phyloP scores from a whole-genome alignment of 805 yeast species.

The Lipomyces orientalis region DNA sequence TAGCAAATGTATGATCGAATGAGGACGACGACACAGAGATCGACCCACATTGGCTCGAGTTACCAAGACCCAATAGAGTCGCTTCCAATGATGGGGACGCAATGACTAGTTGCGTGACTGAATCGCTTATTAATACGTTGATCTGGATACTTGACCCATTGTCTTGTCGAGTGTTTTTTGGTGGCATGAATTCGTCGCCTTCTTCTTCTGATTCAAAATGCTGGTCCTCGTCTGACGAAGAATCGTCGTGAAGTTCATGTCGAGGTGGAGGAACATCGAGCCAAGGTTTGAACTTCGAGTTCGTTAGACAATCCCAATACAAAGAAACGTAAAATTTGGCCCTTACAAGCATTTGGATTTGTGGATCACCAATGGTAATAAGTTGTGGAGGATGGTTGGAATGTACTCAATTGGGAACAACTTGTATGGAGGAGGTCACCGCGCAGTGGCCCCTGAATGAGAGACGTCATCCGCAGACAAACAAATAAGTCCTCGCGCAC shows the following conservation, averaged over 20 bases:
- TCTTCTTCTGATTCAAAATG: conserved; percentile 13
- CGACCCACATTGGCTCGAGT: conserved; percentile 25
- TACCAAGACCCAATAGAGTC: conserved; percentile 7
- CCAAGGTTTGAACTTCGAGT: conserved; percentile 52
- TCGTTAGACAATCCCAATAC: neutral
- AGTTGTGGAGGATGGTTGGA: neutral
- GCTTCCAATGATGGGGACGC: conserved; percentile 27
- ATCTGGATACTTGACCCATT: conserved; percentile 9
- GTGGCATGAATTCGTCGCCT: conserved; percentile 9
- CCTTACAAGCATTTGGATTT: neutral
- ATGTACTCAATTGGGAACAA: neutral
- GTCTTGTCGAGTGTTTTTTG: conserved; percentile 12
- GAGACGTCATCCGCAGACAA: neutral
- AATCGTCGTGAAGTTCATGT: conserved; percentile 52
- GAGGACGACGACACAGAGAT: conserved; percentile 8
- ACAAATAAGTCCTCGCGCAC: neutral
- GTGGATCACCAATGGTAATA: neutral
- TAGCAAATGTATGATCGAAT: neutral
- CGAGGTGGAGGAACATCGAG: conserved; percentile 50
- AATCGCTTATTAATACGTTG: conserved; percentile 1
- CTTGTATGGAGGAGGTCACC: too few species aligned
- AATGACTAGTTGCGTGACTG: conserved; percentile 13
- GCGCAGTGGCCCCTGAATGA: neutral
- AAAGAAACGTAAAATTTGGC: neutral
- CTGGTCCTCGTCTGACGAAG: conserved; percentile 38